phyloP scores from a whole-genome alignment of 495 filamentous ascomycete genomes.

The Amniculicola lignicola region DNA sequence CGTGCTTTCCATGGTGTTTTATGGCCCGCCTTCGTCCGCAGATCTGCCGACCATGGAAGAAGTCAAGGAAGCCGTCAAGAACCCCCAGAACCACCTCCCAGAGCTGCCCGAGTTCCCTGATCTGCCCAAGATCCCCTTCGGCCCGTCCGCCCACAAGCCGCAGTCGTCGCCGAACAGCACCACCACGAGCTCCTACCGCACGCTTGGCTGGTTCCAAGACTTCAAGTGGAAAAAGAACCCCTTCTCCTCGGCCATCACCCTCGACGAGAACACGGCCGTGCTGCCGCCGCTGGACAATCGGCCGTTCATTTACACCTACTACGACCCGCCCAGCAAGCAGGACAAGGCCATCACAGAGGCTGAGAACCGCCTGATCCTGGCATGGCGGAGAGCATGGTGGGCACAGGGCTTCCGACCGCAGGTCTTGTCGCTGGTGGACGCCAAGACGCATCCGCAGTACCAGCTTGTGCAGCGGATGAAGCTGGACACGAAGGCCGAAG shows the following conservation, averaged over 20 bases:
- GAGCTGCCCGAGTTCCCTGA: conserved; percentile 21
- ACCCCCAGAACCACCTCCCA: conserved; percentile 42
- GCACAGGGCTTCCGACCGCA: conserved; percentile 86
- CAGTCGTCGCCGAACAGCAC: conserved; percentile 68
- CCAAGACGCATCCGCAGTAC: conserved; percentile 79
- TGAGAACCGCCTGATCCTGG: conserved; percentile 73
- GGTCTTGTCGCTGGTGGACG: conserved; percentile 75
- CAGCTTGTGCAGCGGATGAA: conserved; percentile 60
- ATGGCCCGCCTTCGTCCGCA: conserved; percentile 21
- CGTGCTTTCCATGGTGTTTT: conserved; percentile 45
- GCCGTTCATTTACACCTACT: conserved; percentile 88
- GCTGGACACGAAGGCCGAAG: conserved; percentile 47
- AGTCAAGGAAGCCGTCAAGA: conserved; percentile 35
- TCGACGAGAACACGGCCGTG: conserved; percentile 82
- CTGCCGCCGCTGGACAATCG: conserved; percentile 73
- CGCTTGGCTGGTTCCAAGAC: conserved; percentile 79
- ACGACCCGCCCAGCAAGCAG: conserved; percentile 65
- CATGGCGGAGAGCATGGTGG: conserved; percentile 93
- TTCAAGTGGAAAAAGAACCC: conserved; percentile 88
- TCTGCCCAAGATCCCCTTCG: conserved; percentile 48
- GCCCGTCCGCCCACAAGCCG: conserved; percentile 69
- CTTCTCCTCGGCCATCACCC: conserved; percentile 79
- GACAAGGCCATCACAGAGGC: conserved; percentile 60
- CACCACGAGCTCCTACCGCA: conserved; percentile 49
- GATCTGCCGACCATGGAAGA: conserved; percentile 41